Conservation (phyloP, 352 stramenopile genomes). For the Phytopythium helicoides region DNA sequence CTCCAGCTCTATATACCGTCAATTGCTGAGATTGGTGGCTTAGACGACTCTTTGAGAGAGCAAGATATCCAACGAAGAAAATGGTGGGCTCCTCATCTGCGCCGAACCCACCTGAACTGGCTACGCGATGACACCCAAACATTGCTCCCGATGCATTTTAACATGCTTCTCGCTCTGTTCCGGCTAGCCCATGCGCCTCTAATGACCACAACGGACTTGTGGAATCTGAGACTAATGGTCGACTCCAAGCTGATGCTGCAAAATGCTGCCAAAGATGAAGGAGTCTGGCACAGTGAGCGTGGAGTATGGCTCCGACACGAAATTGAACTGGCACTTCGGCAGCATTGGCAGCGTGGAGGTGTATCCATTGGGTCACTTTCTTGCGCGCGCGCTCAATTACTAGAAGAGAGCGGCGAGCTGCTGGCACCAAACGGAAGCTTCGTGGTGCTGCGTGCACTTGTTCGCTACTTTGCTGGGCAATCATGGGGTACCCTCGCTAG, state of each 20-base stretch:
- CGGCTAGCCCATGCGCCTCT: conserved; percentile 43
- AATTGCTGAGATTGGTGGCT: too few species aligned
- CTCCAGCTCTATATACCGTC: too few species aligned
- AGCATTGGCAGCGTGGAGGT: conserved; percentile 31
- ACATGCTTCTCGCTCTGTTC: conserved; percentile 57
- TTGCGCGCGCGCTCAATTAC: conserved; percentile 32
- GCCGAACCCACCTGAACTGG: conserved; percentile 13
- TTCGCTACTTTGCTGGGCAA: conserved; percentile 33
- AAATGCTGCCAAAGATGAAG: not conserved
- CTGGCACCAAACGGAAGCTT: not conserved
- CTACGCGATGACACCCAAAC: conserved; percentile 31
- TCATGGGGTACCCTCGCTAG: conserved; percentile 11
- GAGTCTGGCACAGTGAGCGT: not conserved
- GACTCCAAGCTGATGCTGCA: conserved; percentile 5
- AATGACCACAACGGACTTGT: conserved; percentile 28
- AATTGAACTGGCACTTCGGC: conserved; percentile 37
- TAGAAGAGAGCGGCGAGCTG: conserved; percentile 9
- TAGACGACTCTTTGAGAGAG: conserved; percentile 15
- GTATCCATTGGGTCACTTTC: conserved; percentile 30
- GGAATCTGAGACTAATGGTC: conserved; percentile 34
- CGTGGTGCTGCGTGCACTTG: conserved; percentile 20
- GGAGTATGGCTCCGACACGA: conserved; percentile 42
- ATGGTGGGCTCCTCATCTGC: conserved; percentile 40
- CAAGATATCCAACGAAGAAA: conserved; percentile 8
- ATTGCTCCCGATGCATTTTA: conserved; percentile 40